Evolutionary conservation across 768 basidiomycete genomes (phyloP).

Genomic region (Rubroboletus pulcherrimus): DNA sequence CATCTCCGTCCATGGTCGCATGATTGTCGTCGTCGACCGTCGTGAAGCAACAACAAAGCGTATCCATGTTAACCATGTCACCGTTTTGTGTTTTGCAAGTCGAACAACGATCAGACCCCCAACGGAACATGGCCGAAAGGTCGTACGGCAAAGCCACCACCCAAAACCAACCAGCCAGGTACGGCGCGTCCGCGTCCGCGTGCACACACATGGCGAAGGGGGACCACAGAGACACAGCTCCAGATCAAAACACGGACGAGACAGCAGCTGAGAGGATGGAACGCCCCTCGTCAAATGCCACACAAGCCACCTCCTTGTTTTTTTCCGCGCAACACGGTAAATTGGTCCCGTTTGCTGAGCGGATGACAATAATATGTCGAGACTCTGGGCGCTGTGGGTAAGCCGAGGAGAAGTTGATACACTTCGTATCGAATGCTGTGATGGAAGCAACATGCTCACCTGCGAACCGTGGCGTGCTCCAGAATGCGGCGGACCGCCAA

Average conservation of each 20-base stretch:
- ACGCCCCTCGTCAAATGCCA: neutral
- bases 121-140: no score
- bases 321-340: neutral
- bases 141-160: neutral
- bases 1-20: neutral
- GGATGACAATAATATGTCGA: neutral
- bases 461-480: neutral
- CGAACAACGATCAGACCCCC: neutral
- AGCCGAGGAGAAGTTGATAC: slow-evolving; percentile 12
- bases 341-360: neutral
- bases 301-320: no score
- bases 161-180: neutral
- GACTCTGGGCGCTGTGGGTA: slow-evolving; percentile 5
- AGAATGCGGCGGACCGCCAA: slow-evolving; percentile 4
- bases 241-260: neutral
- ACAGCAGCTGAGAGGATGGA: neutral
- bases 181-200: neutral
- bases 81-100: neutral
- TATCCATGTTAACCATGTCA: slow-evolving; percentile 8
- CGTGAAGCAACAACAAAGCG: neutral
- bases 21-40: slow-evolving; percentile 3
- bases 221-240: neutral
- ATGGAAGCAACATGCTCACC: slow-evolving; percentile 1
- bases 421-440: neutral
- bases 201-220: neutral